Evolutionary conservation across 768 basidiomycete species (phyloP).

Genomic region (Hygrophorus pudorinus): DNA sequence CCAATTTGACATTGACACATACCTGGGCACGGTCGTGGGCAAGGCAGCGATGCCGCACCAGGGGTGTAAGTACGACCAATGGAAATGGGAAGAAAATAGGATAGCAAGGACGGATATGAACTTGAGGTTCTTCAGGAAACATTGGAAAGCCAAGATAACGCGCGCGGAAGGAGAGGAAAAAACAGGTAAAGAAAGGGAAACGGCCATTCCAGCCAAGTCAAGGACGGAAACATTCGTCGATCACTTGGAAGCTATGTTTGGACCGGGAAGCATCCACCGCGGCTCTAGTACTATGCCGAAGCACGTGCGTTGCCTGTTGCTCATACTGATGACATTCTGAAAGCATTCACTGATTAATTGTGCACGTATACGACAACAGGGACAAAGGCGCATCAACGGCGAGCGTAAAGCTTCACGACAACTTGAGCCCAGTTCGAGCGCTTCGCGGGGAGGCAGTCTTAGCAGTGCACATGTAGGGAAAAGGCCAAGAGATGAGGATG

Average conservation of each 20-base stretch:
- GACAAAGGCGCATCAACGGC: neutral
- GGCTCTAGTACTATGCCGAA: slow-evolving; percentile 6
- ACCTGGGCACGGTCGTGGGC: neutral
- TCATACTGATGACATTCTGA: too few species aligned
- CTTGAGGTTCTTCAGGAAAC: neutral
- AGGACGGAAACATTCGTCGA: neutral
- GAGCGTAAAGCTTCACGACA: neutral
- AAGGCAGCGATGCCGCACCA: neutral
- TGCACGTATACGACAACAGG: neutral
- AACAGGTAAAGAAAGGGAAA: neutral
- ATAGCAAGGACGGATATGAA: neutral
- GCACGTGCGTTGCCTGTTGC: neutral
- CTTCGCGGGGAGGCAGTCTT: neutral
- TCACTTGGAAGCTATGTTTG: slow-evolving; percentile 5
- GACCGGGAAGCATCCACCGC: slow-evolving; percentile 6
- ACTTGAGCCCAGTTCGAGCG: neutral
- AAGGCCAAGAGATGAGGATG: neutral
- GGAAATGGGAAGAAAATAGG: neutral
- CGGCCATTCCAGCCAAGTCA: slow-evolving; percentile 1
- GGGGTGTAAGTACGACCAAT: neutral
- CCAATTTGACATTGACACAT: neutral
- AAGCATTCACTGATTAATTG: neutral
- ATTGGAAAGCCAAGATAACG: neutral
- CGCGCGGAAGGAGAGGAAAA: neutral
- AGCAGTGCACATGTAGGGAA: slow-evolving; percentile 1